Evolutionary conservation across 2,329 filamentous ascomycete species (phyloP), one percentile per base, ranked within the genome.

Genomic region (Pseudogymnoascus sp.): DNA sequence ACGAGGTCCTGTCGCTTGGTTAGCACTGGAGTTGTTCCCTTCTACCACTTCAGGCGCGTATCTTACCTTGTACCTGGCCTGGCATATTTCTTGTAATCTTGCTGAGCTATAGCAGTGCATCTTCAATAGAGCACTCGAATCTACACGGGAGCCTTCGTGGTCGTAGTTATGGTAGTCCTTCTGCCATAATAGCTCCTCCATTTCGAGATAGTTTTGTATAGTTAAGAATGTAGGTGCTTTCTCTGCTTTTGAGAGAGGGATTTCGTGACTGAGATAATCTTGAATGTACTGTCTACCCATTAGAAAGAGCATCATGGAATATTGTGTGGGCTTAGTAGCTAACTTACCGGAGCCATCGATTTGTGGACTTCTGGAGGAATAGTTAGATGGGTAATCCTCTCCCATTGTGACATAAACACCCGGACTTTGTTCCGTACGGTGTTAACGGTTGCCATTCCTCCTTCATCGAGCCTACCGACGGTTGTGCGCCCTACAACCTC

Each of bases 11-110:
- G 39, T 62, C 57, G 43, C 25, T 3, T 63, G 35, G 43, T 65
- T 62, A 66, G 47, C 38, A 63, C 57, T 2, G 33, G 61, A 65
- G 59, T 4, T 33, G 25, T 12, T 1, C 30, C 59, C 58, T 16
- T 16, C 60, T 63, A 61, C 33, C n/a, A 54, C 47, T 47, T 65
- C 12, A 61, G 38, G 59, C 50, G 61, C 63, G 20, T 65, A 65
- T 64, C 58, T 65, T 4, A 64, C 61, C 50, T 63, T 64, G n/a
- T 59, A 65, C 54, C 6, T 63, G 28, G 54, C 59, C 57, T 65
- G 61, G 28, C 18, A 65, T 65, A 63, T 65, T 62, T 65, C 63
- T 18, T 63, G 18, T 63, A 65, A 58, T 60, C 60, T 65, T 63
- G 28, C 41, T 62, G 35, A 62, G 62, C 50, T 64, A 65, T 65